A percentile compares a stretch with the other conserved stretches of the same genome.
Evolutionary conservation across 2,329 filamentous ascomycete species (phyloP).

Genomic region (Fusarium chlamydosporum): DNA sequence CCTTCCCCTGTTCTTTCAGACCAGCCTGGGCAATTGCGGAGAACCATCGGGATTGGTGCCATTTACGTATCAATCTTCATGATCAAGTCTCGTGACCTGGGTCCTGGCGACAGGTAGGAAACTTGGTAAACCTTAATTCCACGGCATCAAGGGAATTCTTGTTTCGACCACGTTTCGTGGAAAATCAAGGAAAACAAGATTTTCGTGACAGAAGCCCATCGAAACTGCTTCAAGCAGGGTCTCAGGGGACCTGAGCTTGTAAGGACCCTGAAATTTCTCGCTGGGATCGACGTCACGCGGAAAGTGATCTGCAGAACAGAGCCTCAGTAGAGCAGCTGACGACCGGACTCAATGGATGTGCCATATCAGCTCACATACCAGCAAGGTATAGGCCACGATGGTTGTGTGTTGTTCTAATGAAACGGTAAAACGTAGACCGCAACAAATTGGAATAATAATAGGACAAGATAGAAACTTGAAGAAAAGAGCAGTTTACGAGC

Average conservation of each 20-base stretch:
- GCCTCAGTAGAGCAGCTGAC: conserved; percentile 31
- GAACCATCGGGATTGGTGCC: conserved; percentile 1
- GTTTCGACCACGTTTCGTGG: conserved; percentile 2
- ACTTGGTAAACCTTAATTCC: conserved; percentile 9
- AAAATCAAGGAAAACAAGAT: conserved; percentile 25
- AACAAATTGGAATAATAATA: not conserved
- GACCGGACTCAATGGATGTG: not conserved
- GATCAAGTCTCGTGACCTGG: conserved; percentile 25
- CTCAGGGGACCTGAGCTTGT: conserved; percentile 8
- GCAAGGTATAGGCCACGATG: not conserved
- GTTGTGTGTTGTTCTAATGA: not conserved
- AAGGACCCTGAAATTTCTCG: conserved; percentile 42
- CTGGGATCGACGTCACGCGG: conserved; percentile 39
- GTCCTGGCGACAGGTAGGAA: not conserved
- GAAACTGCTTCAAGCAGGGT: conserved; percentile 29
- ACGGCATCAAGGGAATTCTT: conserved; percentile 5
- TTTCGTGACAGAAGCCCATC: conserved; percentile 25
- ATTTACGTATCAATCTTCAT: not conserved
- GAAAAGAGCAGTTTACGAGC: not conserved
- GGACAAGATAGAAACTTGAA: not conserved
- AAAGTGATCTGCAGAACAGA: conserved; percentile 42
- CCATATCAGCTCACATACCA: conserved; percentile 4
- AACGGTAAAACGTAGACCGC: not conserved
- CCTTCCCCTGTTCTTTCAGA: conserved; percentile 15
- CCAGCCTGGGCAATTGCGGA: conserved; percentile 3